Base-by-base conservation (phyloP, 2,329 filamentous ascomycete genomes). In the Penicillium olsonii region DNA sequence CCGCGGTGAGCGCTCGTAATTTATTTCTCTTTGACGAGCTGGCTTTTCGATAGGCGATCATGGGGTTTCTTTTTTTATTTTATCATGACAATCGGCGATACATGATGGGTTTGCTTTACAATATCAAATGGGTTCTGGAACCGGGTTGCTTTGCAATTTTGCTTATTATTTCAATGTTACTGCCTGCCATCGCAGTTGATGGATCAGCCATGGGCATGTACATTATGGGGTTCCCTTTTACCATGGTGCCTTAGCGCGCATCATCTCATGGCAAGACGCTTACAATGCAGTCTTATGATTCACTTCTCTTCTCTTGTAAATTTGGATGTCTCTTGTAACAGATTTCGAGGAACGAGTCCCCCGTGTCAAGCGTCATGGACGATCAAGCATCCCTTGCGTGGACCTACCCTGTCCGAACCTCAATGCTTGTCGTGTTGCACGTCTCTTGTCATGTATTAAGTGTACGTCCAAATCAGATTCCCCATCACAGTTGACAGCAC, bases 1-100 rank as follows among this genome's bases (percentile, higher is more conserved):
- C 71, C 90, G 94, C 69, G 94, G 94, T 63, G 92, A 94, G 82
- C 87, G 89, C 75, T 91, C 90, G 81, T 92, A 84, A 57, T 63
- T 57, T 64, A 57, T 66, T 56, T 66, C 55, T 56, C 63, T 66
- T 61, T 61, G 57, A 66, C 55, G 47, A 49, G 47, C 42, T 49
- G 47, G 42, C 14, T 67, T 68, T 54, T 64, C 67, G 68, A 65
- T 68, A 63, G 69, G 69, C 69, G 69, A 72, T 70, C 55, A 67
- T 46, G 67, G 69, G 68, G 67, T 67, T 69, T 65, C n/a, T 56
- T 54, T 62, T 62, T 64, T 63, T 53, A 59, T 64, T 60, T 61
- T 65, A 63, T 70, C 57, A 69, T 68, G 64, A 73, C 64, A 65
- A 68, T 61, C 64, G 70, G 70, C 69, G 70, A 73, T 66, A 72